phyloP scores from a whole-genome alignment of 495 filamentous ascomycete species.

The Lophiostoma macrostomum region DNA sequence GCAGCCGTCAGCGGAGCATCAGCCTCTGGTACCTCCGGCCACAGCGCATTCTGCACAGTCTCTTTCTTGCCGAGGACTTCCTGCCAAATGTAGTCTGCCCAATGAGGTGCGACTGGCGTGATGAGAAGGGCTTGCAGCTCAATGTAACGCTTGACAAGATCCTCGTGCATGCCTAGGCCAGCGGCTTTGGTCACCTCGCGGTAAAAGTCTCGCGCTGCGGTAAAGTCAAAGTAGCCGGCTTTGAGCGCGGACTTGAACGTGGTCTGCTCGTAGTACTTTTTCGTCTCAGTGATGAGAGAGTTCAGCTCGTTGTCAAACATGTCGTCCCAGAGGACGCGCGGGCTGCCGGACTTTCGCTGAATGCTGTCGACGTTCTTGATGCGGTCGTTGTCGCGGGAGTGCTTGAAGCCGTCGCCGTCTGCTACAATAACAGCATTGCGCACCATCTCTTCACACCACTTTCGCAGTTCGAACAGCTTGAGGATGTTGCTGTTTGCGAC shows the following conservation, averaged over 20 bases:
- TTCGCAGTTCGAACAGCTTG: slow-evolving; percentile 76
- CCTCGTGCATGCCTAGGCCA: slow-evolving; percentile 78
- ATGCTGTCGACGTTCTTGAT: slow-evolving; percentile 48
- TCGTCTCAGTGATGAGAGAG: slow-evolving; percentile 69
- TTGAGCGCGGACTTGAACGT: slow-evolving; percentile 92
- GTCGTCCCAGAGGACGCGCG: slow-evolving; percentile 72
- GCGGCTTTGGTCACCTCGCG: slow-evolving; percentile 72
- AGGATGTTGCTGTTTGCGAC: slow-evolving; percentile 90
- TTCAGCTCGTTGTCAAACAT: slow-evolving; percentile 95
- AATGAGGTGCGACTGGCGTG: slow-evolving; percentile 83
- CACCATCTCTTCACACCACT: slow-evolving; percentile 86
- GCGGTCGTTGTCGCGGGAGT: slow-evolving; percentile 52
- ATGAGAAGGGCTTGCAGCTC: slow-evolving; percentile 82
- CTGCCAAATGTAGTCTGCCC: slow-evolving; percentile 89
- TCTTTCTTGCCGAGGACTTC: slow-evolving; percentile 74
- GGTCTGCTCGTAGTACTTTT: slow-evolving; percentile 70
- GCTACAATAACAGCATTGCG: slow-evolving; percentile 43
- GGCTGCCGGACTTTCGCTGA: slow-evolving; percentile 60
- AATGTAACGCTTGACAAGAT: slow-evolving; percentile 71
- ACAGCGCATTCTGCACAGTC: slow-evolving; percentile 76
- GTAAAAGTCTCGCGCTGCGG: slow-evolving; percentile 82
- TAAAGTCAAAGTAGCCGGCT: slow-evolving; percentile 76
- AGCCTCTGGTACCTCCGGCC: slow-evolving; percentile 65
- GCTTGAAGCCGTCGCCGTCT: slow-evolving; percentile 33
- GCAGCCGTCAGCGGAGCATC: slow-evolving; percentile 66